Base-by-base conservation (phyloP, 768 basidiomycete genomes). In the Leucogyrophana mollusca region DNA sequence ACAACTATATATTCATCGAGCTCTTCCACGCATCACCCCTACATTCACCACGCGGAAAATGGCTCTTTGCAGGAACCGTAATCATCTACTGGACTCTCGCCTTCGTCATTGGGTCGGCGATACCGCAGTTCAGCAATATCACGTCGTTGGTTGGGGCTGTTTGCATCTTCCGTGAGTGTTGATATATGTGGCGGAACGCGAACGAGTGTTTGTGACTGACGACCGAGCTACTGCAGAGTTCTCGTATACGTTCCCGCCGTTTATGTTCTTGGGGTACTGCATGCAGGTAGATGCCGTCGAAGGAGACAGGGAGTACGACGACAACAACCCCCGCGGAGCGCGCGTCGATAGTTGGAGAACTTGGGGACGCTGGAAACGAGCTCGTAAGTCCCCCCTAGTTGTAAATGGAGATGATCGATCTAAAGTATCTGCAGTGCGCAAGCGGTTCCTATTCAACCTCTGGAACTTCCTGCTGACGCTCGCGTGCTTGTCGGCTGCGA, bases 91-190 rank as follows among this genome's bases (percentile, higher is more conserved):
- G 59, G 60, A 23, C 54, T 6, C 23, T 56, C 66, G 78, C 81
- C 5, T 83, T 78, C 57, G 41, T 80, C 35, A 65, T 85, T 41
- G 82, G 74, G 11, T 76, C 80, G 10, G 78, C 82, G 1, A 71
- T 83, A 27, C 83, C 82, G 0, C 79, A 82, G 54, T 68, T 84
- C n/a, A 71, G 72, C 42, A 72, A 75, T 1, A 70, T 85, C 34
- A 73, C 73, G 2, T 69, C 73, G 4, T 67, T 83, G 14, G 68
- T 83, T 38, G 82, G 77, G 3, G 80, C 82, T 2, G 57, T 80
- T 32, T 79, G 78, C 48, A 79, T 84, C 57, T 81, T 83, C 60
- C 60, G 63, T 65, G 51, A 17, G 60, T 36, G 9, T 18, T 16
- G 9, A 52, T 73, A 11, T 57, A 65, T 40, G 46, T 66, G 7